Evolutionary conservation across 2,329 filamentous ascomycete species (phyloP).

Genomic region (Clarireedia homoeocarpa): DNA sequence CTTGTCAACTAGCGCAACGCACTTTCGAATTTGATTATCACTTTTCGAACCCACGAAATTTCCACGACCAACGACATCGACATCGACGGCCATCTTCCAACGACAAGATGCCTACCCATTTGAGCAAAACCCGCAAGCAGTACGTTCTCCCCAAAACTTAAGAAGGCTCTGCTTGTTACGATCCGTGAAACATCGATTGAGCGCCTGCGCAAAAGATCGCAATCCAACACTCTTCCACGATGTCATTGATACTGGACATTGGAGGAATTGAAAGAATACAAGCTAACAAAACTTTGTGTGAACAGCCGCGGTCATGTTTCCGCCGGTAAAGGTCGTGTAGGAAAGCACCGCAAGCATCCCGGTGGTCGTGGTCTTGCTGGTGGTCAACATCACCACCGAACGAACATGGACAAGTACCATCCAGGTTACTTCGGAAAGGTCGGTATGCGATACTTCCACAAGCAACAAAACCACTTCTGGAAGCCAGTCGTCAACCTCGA

Average conservation of each 20-base stretch:
- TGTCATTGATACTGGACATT: not conserved
- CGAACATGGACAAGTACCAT: conserved; percentile 88
- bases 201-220: not conserved
- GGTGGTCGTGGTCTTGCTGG: conserved; percentile 84
- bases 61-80: conserved; percentile 10
- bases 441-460: conserved; percentile 95
- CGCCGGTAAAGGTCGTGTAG: conserved; percentile 95
- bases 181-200: conserved; percentile 2
- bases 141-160: conserved; percentile 38
- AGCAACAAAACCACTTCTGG: conserved; percentile 93
- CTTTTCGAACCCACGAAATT: not conserved
- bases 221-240: not conserved
- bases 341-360: conserved; percentile 94
- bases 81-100: conserved; percentile 25
- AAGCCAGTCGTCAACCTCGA: conserved; percentile 98
- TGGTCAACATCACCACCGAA: conserved; percentile 98
- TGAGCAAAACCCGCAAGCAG: conserved; percentile 72
- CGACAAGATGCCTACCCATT: conserved; percentile 65
- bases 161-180: conserved; percentile 3
- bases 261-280: conserved; percentile 3
- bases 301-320: conserved; percentile 91
- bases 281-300: conserved; percentile 25
- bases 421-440: conserved; percentile 99
- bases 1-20: not conserved
- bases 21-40: not conserved